These are phyloP conservation scores for Haplosporangium gracile DNA, from an alignment of 192 early-diverging fungal genomes.

Conservation along the genomic window DNA sequence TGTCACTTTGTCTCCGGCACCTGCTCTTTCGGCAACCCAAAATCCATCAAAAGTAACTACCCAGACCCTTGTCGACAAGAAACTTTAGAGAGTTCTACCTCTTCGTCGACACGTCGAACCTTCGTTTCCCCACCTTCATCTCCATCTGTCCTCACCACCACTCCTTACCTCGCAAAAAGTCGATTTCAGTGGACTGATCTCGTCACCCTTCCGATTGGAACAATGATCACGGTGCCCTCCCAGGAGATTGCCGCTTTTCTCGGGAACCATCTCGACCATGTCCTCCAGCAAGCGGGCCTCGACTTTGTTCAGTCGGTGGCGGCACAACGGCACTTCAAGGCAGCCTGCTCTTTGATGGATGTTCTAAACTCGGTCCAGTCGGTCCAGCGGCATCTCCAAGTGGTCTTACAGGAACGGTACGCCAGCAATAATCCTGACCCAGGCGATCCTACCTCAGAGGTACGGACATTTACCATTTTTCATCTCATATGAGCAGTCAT, in stretches of 20 bases:
- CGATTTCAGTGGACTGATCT: neutral
- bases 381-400: conserved; percentile 29
- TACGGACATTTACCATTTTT: neutral
- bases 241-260: conserved; percentile 50
- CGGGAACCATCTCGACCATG: conserved; percentile 54
- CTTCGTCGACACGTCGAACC: neutral
- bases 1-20: too few relatives aligned
- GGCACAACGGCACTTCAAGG: conserved; percentile 28
- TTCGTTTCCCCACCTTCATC: neutral
- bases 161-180: neutral
- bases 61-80: neutral
- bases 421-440: neutral
- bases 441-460: conserved; percentile 24
- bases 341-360: conserved; percentile 51
- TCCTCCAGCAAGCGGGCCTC: conserved; percentile 29
- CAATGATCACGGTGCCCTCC: conserved; percentile 51
- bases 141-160: neutral
- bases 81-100: neutral
- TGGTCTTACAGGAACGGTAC: conserved; percentile 9
- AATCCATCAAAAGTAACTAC: neutral
- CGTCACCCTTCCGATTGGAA: neutral
- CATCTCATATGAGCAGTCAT: neutral
- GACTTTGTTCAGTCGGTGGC: conserved; percentile 40
- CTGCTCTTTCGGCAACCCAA: neutral
- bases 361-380: conserved; percentile 43